Conservation (phyloP, 352 stramenopile species). For the Phytophthora boehmeriae region DNA sequence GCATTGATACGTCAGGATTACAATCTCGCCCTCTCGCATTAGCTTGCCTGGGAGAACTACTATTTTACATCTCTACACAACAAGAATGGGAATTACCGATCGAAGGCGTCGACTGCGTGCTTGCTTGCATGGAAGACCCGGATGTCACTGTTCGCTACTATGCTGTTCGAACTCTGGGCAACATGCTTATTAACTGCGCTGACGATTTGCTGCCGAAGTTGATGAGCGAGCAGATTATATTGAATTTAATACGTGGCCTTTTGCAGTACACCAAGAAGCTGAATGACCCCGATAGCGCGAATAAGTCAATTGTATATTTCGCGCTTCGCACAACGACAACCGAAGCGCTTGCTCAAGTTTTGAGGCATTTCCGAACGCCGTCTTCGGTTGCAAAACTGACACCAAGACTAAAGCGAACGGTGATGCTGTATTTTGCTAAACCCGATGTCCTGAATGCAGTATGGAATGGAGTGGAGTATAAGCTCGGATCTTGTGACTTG, state of each 20-base stretch:
- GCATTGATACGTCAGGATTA: background rate
- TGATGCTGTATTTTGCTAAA: constrained; percentile 49
- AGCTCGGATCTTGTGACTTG: constrained; percentile 30
- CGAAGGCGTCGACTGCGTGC: constrained; percentile 36
- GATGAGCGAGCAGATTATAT: constrained; percentile 51
- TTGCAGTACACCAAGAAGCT: constrained; percentile 17
- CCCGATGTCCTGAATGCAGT: constrained; percentile 41
- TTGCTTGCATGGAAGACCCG: constrained; percentile 43
- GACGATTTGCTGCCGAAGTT: constrained; percentile 38
- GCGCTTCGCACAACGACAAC: constrained; percentile 47
- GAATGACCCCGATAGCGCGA: constrained; percentile 2
- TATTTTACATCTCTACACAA: constrained; percentile 79
- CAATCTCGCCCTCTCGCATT: constrained; percentile 38
- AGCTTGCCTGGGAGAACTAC: constrained; percentile 69
- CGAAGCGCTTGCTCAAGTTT: constrained; percentile 58
- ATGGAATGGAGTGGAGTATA: constrained; percentile 44
- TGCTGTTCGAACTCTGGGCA: constrained; percentile 57
- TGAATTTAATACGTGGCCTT: constrained; percentile 36
- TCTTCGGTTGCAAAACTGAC: constrained; percentile 28
- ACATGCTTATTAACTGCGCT: constrained; percentile 61
- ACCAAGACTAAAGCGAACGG: constrained; percentile 29
- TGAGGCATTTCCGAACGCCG: constrained; percentile 49
- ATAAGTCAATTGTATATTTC: constrained; percentile 11
- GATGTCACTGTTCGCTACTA: constrained; percentile 61
- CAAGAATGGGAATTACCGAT: constrained; percentile 45